phyloP scores from a whole-genome alignment of 2,329 filamentous ascomycete genomes.

The Arthrobotrys entomopaga region DNA sequence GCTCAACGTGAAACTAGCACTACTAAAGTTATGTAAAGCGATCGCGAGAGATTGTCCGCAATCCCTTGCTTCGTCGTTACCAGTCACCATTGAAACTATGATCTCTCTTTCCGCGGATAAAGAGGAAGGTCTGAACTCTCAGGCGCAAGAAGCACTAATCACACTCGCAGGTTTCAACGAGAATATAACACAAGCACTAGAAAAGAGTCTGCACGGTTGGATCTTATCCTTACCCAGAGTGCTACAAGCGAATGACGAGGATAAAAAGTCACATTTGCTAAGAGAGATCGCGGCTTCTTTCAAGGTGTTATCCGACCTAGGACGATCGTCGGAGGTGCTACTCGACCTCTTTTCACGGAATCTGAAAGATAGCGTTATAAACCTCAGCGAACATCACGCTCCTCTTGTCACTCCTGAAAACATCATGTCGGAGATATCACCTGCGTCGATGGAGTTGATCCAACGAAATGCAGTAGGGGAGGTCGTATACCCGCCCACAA shows the following conservation, averaged over 20 bases:
- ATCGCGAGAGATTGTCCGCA: slow-evolving; percentile 81
- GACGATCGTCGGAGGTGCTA: slow-evolving; percentile 73
- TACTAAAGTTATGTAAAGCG: slow-evolving; percentile 77
- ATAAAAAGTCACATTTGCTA: slow-evolving; percentile 76
- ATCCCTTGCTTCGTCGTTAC: slow-evolving; percentile 75
- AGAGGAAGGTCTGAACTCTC: slow-evolving; percentile 60
- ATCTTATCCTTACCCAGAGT: slow-evolving; percentile 79
- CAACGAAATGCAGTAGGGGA: slow-evolving; percentile 17
- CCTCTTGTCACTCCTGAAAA: slow-evolving; percentile 25
- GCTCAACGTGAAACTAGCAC: slow-evolving; percentile 72
- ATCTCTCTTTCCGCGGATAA: slow-evolving; percentile 73
- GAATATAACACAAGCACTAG: slow-evolving; percentile 57
- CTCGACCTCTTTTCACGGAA: slow-evolving; percentile 74
- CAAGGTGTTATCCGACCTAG: slow-evolving; percentile 71
- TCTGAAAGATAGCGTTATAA: slow-evolving; percentile 77
- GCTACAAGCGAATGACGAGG: slow-evolving; percentile 85
- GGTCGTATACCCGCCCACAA: slow-evolving; percentile 23
- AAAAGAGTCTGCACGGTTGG: slow-evolving; percentile 68
- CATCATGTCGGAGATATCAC: slow-evolving; percentile 37
- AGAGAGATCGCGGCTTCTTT: slow-evolving; percentile 80
- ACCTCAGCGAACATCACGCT: slow-evolving; percentile 61
- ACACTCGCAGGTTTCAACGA: slow-evolving; percentile 57
- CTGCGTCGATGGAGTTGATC: slow-evolving; percentile 50
- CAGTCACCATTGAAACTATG: slow-evolving; percentile 82
- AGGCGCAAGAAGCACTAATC: slow-evolving; percentile 55